These are phyloP conservation scores for Carex cristatella DNA, from an alignment of 176 grass and related monocot species.

Conservation along the genomic window DNA sequence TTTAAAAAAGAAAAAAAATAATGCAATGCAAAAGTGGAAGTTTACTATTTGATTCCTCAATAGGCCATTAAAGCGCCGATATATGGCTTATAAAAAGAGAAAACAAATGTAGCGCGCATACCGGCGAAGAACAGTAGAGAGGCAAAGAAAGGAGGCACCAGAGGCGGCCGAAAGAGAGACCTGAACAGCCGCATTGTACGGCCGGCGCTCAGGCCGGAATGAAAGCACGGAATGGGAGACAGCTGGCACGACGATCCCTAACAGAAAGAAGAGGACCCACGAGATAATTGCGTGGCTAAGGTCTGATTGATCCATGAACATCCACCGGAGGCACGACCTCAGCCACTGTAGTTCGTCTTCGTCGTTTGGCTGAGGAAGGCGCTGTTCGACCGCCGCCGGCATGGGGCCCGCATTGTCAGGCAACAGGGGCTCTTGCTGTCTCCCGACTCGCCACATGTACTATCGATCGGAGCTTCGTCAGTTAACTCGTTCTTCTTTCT, in stretches of 20 bases:
- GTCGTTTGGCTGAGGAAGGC: conserved; percentile 35
- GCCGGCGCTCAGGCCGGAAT: conserved; percentile 37
- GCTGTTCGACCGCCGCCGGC: not conserved
- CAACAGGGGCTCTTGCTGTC: not conserved
- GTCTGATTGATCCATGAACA: conserved; percentile 80
- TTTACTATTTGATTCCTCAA: not conserved
- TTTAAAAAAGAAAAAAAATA: not conserved
- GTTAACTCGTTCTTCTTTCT: not conserved
- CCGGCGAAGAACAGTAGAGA: conserved; percentile 55
- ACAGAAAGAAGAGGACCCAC: conserved; percentile 47
- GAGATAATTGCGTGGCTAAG: conserved; percentile 24
- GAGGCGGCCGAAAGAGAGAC: conserved; percentile 58
- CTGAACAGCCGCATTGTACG: conserved; percentile 60
- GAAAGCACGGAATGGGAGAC: conserved; percentile 50
- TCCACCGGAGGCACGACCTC: conserved; percentile 57
- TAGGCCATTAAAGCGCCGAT: too few relatives aligned
- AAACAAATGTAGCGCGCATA: not conserved
- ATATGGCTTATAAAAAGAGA: not conserved
- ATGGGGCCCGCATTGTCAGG: not conserved
- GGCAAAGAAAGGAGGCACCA: conserved; percentile 47
- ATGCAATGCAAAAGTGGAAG: not conserved
- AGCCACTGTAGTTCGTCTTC: conserved; percentile 66
- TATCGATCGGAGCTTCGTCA: not conserved
- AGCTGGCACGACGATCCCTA: conserved; percentile 38
- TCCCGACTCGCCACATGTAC: not conserved